Percentiles rank a stretch among this genome's conserved stretches.
These are phyloP conservation scores for Usnea hakonensis DNA, from an alignment of 495 filamentous ascomycete genomes.

Conservation along the genomic window DNA sequence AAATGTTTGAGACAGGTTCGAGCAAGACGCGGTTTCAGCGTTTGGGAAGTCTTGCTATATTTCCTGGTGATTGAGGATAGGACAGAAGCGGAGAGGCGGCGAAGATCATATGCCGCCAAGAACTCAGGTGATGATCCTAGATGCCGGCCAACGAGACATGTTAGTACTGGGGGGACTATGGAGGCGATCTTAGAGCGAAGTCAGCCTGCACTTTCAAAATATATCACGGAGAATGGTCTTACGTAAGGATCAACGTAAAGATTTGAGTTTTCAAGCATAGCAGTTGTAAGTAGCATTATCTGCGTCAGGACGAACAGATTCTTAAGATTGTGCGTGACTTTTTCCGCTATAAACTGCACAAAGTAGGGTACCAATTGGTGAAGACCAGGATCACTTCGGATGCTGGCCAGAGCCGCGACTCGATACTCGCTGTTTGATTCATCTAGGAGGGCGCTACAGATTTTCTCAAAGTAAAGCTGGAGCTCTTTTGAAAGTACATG, in stretches of 20 bases:
- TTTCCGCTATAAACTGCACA: constrained; percentile 85
- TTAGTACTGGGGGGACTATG: constrained; percentile 80
- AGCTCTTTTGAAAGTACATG: constrained; percentile 92
- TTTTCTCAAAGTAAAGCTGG: constrained; percentile 93
- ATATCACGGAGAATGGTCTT: constrained; percentile 16
- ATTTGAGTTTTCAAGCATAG: constrained; percentile 71
- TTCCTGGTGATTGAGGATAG: constrained; percentile 64
- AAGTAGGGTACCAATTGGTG: constrained; percentile 96
- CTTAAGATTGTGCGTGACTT: constrained; percentile 84
- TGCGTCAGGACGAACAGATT: constrained; percentile 78
- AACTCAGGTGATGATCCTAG: constrained; percentile 51
- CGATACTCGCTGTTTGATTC: constrained; percentile 77
- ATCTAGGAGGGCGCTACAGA: constrained; percentile 77
- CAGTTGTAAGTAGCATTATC: constrained; percentile 80
- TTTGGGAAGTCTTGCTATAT: constrained; percentile 65
- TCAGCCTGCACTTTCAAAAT: constrained; percentile 8
- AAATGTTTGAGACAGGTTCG: constrained; percentile 85
- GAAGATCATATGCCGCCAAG: constrained; percentile 66
- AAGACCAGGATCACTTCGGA: constrained; percentile 79
- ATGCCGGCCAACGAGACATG: constrained; percentile 80
- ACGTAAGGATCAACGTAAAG: constrained; percentile 89
- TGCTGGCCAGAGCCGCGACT: constrained; percentile 71
- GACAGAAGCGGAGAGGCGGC: constrained; percentile 74
- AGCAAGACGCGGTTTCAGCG: constrained; percentile 78
- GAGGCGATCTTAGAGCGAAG: constrained; percentile 46